Conservation (phyloP, 73 alveolate species). For the Effrenium voratum region DNA sequence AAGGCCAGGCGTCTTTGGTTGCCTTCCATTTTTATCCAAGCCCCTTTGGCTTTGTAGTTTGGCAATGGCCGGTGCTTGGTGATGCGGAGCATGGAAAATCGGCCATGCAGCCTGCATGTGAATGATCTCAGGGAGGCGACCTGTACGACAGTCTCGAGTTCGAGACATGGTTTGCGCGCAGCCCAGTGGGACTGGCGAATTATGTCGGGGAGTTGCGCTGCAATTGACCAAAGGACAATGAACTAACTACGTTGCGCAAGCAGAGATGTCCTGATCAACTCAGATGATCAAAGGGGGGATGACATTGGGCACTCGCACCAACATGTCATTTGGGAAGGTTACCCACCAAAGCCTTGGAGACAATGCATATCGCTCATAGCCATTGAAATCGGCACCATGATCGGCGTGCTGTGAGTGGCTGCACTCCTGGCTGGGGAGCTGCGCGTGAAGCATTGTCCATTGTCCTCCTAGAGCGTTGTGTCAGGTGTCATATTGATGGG, state of each 20-base stretch:
- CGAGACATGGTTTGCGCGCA: conserved; percentile 55
- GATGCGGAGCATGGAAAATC: background rate
- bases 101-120: background rate
- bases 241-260: background rate
- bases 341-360: background rate
- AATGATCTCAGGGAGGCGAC: conserved; percentile 6
- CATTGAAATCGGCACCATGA: no score
- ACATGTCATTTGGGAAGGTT: background rate
- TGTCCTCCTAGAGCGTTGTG: no score
- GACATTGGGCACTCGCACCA: background rate
- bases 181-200: background rate
- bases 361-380: background rate
- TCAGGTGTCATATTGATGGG: no score
- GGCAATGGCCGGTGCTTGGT: background rate
- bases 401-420: no score
- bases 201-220: background rate
- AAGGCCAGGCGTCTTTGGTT: background rate
- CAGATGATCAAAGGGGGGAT: background rate
- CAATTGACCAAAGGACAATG: background rate
- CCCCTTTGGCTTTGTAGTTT: background rate
- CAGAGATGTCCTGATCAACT: background rate
- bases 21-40: background rate
- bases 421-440: no score
- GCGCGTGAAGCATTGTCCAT: no score
- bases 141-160: conserved; percentile 50